A percentile compares a stretch with the other conserved stretches of the same genome.
These are phyloP conservation scores for Cotoneaster glaucophyllus DNA, from an alignment of 306 rosid species.

Conservation along the genomic window DNA sequence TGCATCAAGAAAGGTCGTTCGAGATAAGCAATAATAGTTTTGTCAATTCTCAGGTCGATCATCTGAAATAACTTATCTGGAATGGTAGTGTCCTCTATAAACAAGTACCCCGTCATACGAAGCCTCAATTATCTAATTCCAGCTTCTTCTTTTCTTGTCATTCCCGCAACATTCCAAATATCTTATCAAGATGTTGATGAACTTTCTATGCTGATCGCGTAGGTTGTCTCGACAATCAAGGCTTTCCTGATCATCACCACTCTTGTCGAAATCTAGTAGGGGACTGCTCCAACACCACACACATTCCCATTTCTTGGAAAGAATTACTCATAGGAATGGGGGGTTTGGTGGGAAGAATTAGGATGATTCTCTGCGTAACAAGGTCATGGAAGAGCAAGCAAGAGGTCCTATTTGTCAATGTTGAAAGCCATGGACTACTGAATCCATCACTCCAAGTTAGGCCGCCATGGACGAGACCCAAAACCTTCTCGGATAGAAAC, in stretches of 20 bases:
- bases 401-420: no score
- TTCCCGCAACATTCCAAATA: background rate
- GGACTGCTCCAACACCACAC: background rate
- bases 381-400: no score
- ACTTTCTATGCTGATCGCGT: background rate
- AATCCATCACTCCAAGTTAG: conserved; percentile 5
- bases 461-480: background rate
- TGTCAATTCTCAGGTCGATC: background rate
- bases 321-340: background rate
- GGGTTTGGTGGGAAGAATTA: background rate
- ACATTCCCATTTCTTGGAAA: background rate
- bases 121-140: background rate
- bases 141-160: background rate
- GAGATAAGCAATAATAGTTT: background rate
- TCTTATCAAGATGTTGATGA: background rate
- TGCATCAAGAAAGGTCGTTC: background rate
- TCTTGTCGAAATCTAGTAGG: background rate
- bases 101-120: background rate
- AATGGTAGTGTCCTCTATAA: background rate
- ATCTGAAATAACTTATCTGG: background rate
- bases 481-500: background rate
- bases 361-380: background rate
- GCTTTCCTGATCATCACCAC: background rate
- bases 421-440: no score
- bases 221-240: no score